Percentiles rank a stretch among this genome's conserved stretches.
phyloP scores from a whole-genome alignment of 441 rosid genomes.

The Gossypium aridum region DNA sequence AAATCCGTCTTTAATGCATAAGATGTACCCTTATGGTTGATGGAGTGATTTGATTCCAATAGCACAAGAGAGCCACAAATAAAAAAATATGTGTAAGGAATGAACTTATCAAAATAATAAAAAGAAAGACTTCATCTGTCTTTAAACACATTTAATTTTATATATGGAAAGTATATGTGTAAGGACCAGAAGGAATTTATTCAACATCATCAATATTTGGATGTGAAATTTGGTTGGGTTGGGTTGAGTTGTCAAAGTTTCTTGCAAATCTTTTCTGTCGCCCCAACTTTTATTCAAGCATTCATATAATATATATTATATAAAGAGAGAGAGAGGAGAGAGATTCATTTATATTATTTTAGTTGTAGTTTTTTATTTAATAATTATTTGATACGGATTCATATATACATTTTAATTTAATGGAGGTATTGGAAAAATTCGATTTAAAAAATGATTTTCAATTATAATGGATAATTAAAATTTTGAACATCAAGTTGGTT shows the following conservation, averaged over 20 bases:
- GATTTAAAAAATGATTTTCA: too few relatives aligned
- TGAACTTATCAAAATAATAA: neutral
- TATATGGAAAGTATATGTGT: neutral
- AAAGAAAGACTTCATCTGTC: neutral
- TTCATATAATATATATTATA: too few relatives aligned
- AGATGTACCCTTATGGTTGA: neutral
- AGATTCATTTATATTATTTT: neutral
- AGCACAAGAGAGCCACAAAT: neutral
- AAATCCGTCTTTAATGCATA: neutral
- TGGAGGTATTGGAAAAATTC: too few relatives aligned
- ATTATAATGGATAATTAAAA: too few relatives aligned
- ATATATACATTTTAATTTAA: too few relatives aligned
- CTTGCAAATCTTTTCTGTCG: neutral
- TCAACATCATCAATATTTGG: neutral
- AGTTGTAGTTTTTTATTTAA: too few relatives aligned
- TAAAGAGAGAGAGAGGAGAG: neutral
- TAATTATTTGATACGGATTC: too few relatives aligned
- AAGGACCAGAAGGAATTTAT: neutral
- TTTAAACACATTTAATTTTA: neutral
- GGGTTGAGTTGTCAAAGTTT: neutral
- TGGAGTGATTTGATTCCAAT: neutral
- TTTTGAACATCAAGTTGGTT: too few relatives aligned
- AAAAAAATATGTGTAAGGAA: neutral
- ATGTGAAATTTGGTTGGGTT: neutral
- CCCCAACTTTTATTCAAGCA: neutral